Conservation (phyloP, 371 early-diverging fungal species). For the Dinochytrium kinnereticum region DNA sequence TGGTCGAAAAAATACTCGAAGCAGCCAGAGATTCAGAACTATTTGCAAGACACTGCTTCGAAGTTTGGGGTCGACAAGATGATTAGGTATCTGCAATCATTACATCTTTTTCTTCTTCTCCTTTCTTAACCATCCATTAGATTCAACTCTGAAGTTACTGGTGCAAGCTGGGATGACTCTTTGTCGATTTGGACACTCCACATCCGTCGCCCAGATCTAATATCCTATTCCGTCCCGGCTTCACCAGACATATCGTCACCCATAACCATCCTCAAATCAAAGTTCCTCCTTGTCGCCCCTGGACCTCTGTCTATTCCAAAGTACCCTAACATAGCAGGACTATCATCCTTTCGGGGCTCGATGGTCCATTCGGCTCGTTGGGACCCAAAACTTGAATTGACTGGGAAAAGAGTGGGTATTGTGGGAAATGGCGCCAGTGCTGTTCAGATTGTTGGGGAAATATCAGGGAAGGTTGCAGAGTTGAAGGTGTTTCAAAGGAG, state of each 20-base stretch:
- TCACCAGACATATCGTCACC: too few species aligned
- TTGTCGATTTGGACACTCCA: background rate
- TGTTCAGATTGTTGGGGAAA: conserved; percentile 54
- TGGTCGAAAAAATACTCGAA: conserved; percentile 53
- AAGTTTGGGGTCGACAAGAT: conserved; percentile 49
- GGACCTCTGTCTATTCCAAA: conserved; percentile 57
- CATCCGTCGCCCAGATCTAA: conserved; percentile 17
- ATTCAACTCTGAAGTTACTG: background rate
- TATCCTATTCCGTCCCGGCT: background rate
- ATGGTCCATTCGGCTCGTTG: conserved; percentile 41
- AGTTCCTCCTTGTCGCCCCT: conserved; percentile 42
- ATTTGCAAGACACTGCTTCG: conserved; percentile 53
- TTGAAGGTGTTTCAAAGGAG: conserved; percentile 59
- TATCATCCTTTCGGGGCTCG: conserved; percentile 44
- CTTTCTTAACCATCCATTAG: background rate
- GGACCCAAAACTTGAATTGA: conserved; percentile 23
- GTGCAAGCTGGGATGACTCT: background rate
- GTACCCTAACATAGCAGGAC: conserved; percentile 55
- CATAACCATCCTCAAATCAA: conserved; percentile 16
- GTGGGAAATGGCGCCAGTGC: conserved; percentile 48
- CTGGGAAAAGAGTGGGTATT: conserved; percentile 33
- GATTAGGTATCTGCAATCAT: background rate
- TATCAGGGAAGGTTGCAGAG: conserved; percentile 43
- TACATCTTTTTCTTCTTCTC: background rate
- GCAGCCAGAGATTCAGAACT: conserved; percentile 58